These are phyloP conservation scores for Phlyctochytrium planicorne DNA, from an alignment of 192 early-diverging fungal genomes.

Conservation along the genomic window DNA sequence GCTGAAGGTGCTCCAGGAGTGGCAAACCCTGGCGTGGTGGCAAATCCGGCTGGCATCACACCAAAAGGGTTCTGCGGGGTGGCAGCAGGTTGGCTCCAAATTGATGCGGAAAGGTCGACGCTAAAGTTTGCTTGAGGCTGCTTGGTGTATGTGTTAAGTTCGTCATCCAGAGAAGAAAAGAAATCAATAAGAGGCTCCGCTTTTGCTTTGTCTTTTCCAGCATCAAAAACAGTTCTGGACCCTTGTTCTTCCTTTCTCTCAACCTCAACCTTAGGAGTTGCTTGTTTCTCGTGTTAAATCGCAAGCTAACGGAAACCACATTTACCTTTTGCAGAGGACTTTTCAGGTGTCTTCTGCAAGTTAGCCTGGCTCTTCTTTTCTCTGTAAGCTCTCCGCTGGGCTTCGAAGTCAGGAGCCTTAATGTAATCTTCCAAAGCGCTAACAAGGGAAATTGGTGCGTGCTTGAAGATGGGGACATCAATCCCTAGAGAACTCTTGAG, in stretches of 20 bases:
- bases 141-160: slow-evolving; percentile 33
- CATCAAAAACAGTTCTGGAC: background rate
- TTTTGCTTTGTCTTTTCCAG: background rate
- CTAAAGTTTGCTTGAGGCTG: background rate
- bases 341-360: background rate
- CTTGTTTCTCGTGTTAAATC: too few species aligned
- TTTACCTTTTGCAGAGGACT: background rate
- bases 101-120: background rate
- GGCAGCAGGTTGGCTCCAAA: background rate
- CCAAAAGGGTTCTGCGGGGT: background rate
- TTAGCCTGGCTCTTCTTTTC: slow-evolving; percentile 32
- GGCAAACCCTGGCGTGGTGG: background rate
- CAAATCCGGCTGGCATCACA: background rate
- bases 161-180: slow-evolving; percentile 42
- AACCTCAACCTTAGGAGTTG: background rate
- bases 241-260: background rate
- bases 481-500: slow-evolving; percentile 56
- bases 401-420: slow-evolving; percentile 71
- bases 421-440: slow-evolving; percentile 63
- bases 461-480: slow-evolving; percentile 71
- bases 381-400: slow-evolving; percentile 48
- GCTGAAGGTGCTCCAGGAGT: background rate
- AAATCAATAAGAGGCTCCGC: slow-evolving; percentile 32
- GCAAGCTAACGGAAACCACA: background rate
- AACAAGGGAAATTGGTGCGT: slow-evolving; percentile 68